These are phyloP conservation scores for Tuber magnatum DNA, from an alignment of 495 filamentous ascomycete species.

Conservation along the genomic window DNA sequence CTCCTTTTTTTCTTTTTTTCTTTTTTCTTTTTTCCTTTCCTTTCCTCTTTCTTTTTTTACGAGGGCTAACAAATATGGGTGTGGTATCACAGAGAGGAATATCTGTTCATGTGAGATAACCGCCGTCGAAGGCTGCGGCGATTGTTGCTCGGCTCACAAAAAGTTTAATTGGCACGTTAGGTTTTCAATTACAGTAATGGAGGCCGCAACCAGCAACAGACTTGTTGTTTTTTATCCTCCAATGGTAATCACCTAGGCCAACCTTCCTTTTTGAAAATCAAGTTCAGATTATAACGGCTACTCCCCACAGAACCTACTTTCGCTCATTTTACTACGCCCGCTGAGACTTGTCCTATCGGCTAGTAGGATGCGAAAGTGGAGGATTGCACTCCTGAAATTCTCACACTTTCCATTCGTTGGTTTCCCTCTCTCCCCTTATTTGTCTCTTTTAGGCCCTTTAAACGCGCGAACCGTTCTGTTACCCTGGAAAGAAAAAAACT, in stretches of 20 bases:
- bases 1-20: not conserved
- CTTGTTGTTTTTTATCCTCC: slow-evolving; percentile 72
- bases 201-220: slow-evolving; percentile 65
- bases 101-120: slow-evolving; percentile 62
- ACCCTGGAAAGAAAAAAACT: not conserved
- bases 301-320: slow-evolving; percentile 64
- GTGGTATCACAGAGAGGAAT: slow-evolving; percentile 58
- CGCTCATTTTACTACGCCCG: slow-evolving; percentile 74
- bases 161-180: slow-evolving; percentile 66
- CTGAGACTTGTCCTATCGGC: slow-evolving; percentile 68
- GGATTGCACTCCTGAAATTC: slow-evolving; percentile 70
- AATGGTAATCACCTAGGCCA: slow-evolving; percentile 45
- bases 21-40: not conserved
- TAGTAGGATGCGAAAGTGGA: slow-evolving; percentile 56
- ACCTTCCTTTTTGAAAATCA: slow-evolving; percentile 22
- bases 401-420: slow-evolving; percentile 59
- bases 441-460: not conserved
- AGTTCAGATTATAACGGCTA: slow-evolving; percentile 36
- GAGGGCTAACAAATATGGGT: not conserved
- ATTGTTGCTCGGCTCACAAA: slow-evolving; percentile 57
- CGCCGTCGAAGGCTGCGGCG: slow-evolving; percentile 9
- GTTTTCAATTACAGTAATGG: slow-evolving; percentile 55
- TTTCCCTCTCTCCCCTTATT: slow-evolving; percentile 6
- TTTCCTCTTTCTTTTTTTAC: not conserved
- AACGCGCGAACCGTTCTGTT: slow-evolving; percentile 4